Evolutionary conservation across 1,284 basidiomycete species (phyloP).

Genomic region (Cerioporus squamosus): DNA sequence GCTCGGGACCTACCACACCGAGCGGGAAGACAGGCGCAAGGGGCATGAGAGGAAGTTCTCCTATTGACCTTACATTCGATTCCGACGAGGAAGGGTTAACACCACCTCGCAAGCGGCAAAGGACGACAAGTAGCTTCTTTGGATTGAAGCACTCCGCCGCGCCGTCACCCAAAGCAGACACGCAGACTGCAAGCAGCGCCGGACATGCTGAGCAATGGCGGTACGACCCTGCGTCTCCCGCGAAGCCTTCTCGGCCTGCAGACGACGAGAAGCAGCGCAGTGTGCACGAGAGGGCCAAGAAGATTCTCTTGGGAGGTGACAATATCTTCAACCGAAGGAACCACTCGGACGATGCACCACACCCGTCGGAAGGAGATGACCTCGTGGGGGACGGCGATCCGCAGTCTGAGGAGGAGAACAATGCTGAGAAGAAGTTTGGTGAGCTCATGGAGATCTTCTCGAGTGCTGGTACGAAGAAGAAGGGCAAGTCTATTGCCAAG

Average conservation of each 20-base stretch:
- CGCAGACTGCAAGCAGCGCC: conserved; percentile 3
- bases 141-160: not conserved
- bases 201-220: conserved; percentile 40
- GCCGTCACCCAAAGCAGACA: not conserved
- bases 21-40: conserved; percentile 21
- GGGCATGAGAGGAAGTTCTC: conserved; percentile 35
- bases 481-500: conserved; percentile 34
- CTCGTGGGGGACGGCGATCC: conserved; percentile 20
- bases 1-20: conserved; percentile 23
- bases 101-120: conserved; percentile 42
- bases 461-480: conserved; percentile 41
- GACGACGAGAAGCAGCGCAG: conserved; percentile 29
- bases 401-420: conserved; percentile 45
- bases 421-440: conserved; percentile 52
- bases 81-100: conserved; percentile 37
- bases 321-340: conserved; percentile 32
- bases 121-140: conserved; percentile 28
- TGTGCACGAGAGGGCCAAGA: conserved; percentile 58
- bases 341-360: conserved; percentile 21
- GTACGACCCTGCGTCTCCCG: conserved; percentile 31
- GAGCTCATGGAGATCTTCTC: conserved; percentile 50
- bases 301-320: conserved; percentile 55
- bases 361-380: conserved; percentile 28
- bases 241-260: conserved; percentile 23
- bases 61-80: conserved; percentile 60